Conservation (phyloP, 176 grass and related monocot species). For the barley (Hordeum vulgare) region MorexV3_pseudomolecules_assembly NC_058522.1:574350661-574351160, state of each 20-base stretch:
- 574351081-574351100: background rate
- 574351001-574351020: background rate
- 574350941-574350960: background rate
- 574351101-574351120: background rate
- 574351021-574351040: background rate
- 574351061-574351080: background rate
- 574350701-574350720: background rate
- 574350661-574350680: background rate
- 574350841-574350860: background rate
- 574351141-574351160: background rate
- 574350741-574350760: background rate
- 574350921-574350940: background rate
- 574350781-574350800: background rate
- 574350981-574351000: background rate
- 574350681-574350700: background rate
- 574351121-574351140: slow-evolving; percentile 15
- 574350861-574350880: background rate
- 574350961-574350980: too few species aligned
- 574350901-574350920: background rate
- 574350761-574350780: background rate
- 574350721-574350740: background rate
- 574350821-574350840: background rate
- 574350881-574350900: background rate
- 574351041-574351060: background rate
- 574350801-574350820: background rate